phyloP scores from a whole-genome alignment of 2,329 filamentous ascomycete species.

The Diaporthe amygdali region DNA sequence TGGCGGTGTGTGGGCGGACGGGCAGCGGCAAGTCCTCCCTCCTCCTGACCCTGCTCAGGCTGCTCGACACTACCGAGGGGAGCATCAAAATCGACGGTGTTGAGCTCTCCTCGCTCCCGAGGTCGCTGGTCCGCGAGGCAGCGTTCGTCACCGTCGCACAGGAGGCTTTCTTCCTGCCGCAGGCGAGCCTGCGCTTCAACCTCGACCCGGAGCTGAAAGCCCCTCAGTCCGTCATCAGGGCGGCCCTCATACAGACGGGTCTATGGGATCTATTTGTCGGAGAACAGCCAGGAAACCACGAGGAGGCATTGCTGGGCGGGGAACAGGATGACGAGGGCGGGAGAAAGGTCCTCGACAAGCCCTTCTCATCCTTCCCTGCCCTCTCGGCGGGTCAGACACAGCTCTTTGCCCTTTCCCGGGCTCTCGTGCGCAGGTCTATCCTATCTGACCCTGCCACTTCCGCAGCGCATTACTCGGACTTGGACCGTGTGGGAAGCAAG shows the following conservation, averaged over 20 bases:
- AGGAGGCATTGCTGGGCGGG: slow-evolving; percentile 27
- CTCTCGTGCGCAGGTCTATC: slow-evolving; percentile 39
- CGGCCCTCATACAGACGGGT: slow-evolving; percentile 42
- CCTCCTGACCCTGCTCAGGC: slow-evolving; percentile 51
- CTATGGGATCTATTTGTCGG: slow-evolving; percentile 26
- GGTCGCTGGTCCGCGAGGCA: slow-evolving; percentile 48
- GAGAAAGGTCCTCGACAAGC: slow-evolving; percentile 35
- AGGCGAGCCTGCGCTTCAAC: slow-evolving; percentile 52
- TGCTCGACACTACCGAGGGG: slow-evolving; percentile 50
- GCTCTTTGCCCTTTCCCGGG: slow-evolving; percentile 47
- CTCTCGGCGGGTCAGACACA: slow-evolving; percentile 47
- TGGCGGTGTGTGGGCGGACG: slow-evolving; percentile 59
- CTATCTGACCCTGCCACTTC: not conserved
- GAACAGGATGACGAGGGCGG: slow-evolving; percentile 17
- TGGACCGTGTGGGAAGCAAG: not conserved
- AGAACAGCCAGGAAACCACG: slow-evolving; percentile 28
- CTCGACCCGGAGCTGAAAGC: slow-evolving; percentile 45
- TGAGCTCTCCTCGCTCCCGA: slow-evolving; percentile 48
- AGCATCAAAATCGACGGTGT: slow-evolving; percentile 52
- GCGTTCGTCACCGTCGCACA: slow-evolving; percentile 46
- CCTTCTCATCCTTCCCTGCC: slow-evolving; percentile 22
- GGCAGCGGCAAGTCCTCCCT: slow-evolving; percentile 52
- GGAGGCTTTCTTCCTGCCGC: slow-evolving; percentile 47
- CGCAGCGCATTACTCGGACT: not conserved
- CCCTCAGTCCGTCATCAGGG: slow-evolving; percentile 43